Evolutionary conservation across 2,329 filamentous ascomycete species (phyloP).

Genomic region (Mariannaea sp.): DNA sequence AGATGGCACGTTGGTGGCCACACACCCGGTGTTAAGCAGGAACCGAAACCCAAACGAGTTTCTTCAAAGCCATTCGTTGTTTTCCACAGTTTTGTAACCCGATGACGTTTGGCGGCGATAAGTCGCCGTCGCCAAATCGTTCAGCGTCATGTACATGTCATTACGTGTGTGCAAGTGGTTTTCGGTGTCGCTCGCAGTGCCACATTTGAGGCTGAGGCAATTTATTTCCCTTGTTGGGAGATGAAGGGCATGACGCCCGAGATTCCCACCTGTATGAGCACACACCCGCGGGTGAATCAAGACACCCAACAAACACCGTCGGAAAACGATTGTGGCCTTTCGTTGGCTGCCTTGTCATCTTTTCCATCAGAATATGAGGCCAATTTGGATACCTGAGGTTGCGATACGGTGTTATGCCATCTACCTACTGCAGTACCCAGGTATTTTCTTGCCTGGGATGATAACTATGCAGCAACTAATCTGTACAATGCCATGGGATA

Average conservation of each 20-base stretch:
- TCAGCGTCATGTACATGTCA: neutral
- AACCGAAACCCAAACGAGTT: conserved; percentile 11
- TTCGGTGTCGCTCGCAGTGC: neutral
- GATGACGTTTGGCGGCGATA: conserved; percentile 18
- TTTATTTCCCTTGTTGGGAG: conserved; percentile 12
- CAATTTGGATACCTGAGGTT: too few species aligned
- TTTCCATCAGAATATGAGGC: neutral
- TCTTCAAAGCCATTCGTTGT: conserved; percentile 9
- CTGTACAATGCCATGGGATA: too few species aligned
- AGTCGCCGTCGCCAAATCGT: conserved; percentile 1
- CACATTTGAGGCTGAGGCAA: conserved; percentile 13
- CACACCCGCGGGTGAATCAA: conserved; percentile 3
- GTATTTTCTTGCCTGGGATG: too few species aligned
- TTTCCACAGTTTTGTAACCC: conserved; percentile 21
- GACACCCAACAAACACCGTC: conserved; percentile 7
- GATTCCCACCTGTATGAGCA: conserved; percentile 13
- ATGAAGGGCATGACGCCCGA: conserved; percentile 6
- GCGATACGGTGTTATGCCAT: too few species aligned
- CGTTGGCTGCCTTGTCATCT: conserved; percentile 2
- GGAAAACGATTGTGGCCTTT: conserved; percentile 8
- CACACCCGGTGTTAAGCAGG: conserved; percentile 16
- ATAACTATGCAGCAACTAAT: too few species aligned
- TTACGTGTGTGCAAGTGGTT: neutral
- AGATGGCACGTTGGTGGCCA: conserved; percentile 14
- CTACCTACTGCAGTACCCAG: too few species aligned